Base-by-base conservation (phyloP, 2,329 filamentous ascomycete species). In the Hymenoscyphus repandus region DNA sequence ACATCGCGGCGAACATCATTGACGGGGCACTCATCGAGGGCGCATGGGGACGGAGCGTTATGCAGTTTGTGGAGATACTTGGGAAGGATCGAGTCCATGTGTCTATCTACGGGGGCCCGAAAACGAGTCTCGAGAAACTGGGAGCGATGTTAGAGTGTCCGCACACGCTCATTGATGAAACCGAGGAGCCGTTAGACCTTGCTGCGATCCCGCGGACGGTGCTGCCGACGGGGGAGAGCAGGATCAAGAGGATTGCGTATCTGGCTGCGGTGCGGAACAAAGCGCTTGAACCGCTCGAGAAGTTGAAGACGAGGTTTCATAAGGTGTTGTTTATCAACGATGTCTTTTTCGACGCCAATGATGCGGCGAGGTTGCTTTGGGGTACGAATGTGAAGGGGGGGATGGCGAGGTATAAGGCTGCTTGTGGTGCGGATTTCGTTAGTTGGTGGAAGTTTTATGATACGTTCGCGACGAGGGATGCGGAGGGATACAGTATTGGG, bases 181-280 rank as follows among this genome's bases (percentile, higher is more conserved):
- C 79, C 38, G 74, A 82, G 10, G 57, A 67, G 2, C 60, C 62
- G 15, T 66, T 89, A 39, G 71, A 82, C 52, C 63, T 82, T 37
- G 66, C 69, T n/a, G 67, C 69, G 1, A 72, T 89, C 1, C 78
- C 79, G 5, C 79, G 78, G 48, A 71, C 87, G 41, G 77, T 72
- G 2, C 70, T 88, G 33, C 82, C 84, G 2, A 79, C 78, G 51
- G 85, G 85, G 0, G 74, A 77, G 36, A 70, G 72, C 37, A 77
- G 82, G n/a, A 73, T 85, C 34, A 88, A 88, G 66, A 78, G 87
- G n/a, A 83, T 90, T 39, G 78, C 83, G 30, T 90, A 85, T 66
- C 72, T 90, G 17, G 84, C 87, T 11, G 80, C 85, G 64, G 81
- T 88, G 45, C 79, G 87, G 45, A 90, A 90, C 65, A 77, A 79